Percentiles rank a stretch among this genome's conserved stretches.
Evolutionary conservation across 2,329 filamentous ascomycete genomes (phyloP).

Genomic region (Cercospora brassicicola): DNA sequence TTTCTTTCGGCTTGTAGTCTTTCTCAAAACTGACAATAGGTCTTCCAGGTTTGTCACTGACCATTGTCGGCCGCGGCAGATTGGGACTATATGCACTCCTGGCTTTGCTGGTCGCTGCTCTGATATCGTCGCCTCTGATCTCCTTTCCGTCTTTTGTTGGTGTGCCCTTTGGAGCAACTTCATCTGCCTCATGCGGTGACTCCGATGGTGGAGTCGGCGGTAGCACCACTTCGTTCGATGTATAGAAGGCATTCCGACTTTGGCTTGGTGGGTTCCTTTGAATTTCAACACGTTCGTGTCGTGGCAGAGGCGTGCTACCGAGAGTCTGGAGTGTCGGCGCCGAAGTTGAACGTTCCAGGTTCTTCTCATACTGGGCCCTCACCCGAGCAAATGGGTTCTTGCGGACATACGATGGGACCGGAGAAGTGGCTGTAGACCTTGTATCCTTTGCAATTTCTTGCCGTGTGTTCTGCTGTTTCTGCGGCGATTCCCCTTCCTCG

Average conservation of each 20-base stretch:
- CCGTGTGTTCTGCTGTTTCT: slow-evolving; percentile 18
- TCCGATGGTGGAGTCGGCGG: slow-evolving; percentile 38
- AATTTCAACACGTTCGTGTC: slow-evolving; percentile 65
- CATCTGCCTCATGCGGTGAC: slow-evolving; percentile 42
- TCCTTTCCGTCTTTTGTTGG: slow-evolving; percentile 55
- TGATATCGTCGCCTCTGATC: slow-evolving; percentile 69
- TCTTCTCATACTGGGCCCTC: slow-evolving; percentile 53
- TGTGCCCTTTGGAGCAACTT: slow-evolving; percentile 37
- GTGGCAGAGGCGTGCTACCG: slow-evolving; percentile 28
- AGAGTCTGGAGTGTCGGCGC: slow-evolving; percentile 44
- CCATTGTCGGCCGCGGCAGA: slow-evolving; percentile 82
- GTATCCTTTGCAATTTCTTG: slow-evolving; percentile 9
- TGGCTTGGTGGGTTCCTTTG: slow-evolving; percentile 81
- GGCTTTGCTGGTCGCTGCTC: slow-evolving; percentile 84
- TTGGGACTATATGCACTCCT: slow-evolving; percentile 82
- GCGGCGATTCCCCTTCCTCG: slow-evolving; percentile 47
- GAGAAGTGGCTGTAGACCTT: slow-evolving; percentile 22
- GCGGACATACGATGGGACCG: slow-evolving; percentile 51
- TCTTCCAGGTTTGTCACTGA: slow-evolving; percentile 84
- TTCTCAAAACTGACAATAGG: slow-evolving; percentile 97
- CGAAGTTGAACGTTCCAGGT: slow-evolving; percentile 45
- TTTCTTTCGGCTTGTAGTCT: slow-evolving; percentile 73
- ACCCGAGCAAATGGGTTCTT: slow-evolving; percentile 66
- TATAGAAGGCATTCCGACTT: slow-evolving; percentile 78
- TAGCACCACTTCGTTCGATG: slow-evolving; percentile 58